Percentiles rank a stretch among this genome's conserved stretches.
phyloP scores from a whole-genome alignment of 2,329 filamentous ascomycete genomes.

The Pyrenophora graminea region DNA sequence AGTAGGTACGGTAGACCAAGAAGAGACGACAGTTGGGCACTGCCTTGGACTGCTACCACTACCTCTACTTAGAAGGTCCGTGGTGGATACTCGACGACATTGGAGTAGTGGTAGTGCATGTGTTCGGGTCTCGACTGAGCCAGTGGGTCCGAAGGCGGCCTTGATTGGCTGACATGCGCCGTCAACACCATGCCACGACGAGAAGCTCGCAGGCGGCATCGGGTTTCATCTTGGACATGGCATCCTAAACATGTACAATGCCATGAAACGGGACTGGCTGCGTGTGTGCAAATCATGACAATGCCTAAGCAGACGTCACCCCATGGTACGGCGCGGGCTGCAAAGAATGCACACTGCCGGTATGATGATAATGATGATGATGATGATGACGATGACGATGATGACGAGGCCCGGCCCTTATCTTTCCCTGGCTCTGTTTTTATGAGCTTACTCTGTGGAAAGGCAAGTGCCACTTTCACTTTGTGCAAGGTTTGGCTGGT shows the following conservation, averaged over 20 bases:
- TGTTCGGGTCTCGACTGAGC: conserved; percentile 7
- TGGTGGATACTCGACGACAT: too few relatives aligned
- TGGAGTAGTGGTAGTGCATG: background rate
- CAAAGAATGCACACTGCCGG: too few relatives aligned
- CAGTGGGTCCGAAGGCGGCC: conserved; percentile 9
- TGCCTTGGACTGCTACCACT: too few relatives aligned
- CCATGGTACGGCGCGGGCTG: too few relatives aligned
- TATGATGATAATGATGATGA: too few relatives aligned
- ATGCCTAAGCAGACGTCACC: conserved; percentile 16
- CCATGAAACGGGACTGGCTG: conserved; percentile 15
- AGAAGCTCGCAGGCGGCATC: conserved; percentile 25
- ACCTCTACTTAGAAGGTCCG: too few relatives aligned
- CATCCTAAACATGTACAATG: conserved; percentile 20
- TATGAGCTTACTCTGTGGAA: too few relatives aligned
- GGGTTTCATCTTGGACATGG: conserved; percentile 34
- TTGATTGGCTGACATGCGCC: conserved; percentile 23
- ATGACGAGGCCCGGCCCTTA: too few relatives aligned
- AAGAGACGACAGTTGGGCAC: too few relatives aligned
- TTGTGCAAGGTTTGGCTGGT: background rate
- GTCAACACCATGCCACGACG: conserved; percentile 14
- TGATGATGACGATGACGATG: too few relatives aligned
- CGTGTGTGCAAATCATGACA: conserved; percentile 27
- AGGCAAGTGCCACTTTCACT: background rate
- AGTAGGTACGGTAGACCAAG: too few relatives aligned
- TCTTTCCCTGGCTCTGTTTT: too few relatives aligned